These are phyloP conservation scores for Stagonosporopsis chrysanthemi DNA, from an alignment of 2,329 filamentous ascomycete genomes.

Conservation along the genomic window DNA sequence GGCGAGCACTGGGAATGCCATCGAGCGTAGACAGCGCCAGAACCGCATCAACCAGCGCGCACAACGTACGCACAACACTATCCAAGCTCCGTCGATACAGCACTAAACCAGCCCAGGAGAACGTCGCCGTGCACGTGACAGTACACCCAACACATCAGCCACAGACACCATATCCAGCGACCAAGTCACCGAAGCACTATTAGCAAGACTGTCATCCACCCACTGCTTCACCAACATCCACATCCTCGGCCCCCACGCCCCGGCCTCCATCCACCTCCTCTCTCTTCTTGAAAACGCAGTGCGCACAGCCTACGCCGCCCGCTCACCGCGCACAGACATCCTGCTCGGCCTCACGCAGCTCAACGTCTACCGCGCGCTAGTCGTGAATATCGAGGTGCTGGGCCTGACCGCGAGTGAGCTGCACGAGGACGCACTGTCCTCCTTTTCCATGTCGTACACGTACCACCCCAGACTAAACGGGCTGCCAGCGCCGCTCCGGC, in stretches of 20 bases:
- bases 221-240: constrained; percentile 2
- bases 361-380: constrained; percentile 10
- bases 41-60: constrained; percentile 13
- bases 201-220: neutral
- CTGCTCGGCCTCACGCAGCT: constrained; percentile 9
- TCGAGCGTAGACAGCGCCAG: constrained; percentile 7
- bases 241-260: constrained; percentile 5
- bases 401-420: constrained; percentile 11
- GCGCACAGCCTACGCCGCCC: neutral
- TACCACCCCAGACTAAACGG: neutral
- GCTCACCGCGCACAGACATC: constrained; percentile 2
- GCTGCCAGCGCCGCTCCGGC: constrained; percentile 50
- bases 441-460: constrained; percentile 1
- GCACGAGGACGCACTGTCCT: constrained; percentile 8
- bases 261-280: neutral
- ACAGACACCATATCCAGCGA: neutral
- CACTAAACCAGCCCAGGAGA: neutral
- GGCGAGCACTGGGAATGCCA: neutral
- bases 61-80: neutral
- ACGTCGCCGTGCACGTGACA: neutral
- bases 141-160: neutral
- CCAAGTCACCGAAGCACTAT: neutral
- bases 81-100: neutral
- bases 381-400: constrained; percentile 10
- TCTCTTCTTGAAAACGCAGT: neutral